Evolutionary conservation across 2,329 filamentous ascomycete genomes (phyloP), one percentile per base, ranked within the genome.

Genomic region (Escovopsis sp.): DNA sequence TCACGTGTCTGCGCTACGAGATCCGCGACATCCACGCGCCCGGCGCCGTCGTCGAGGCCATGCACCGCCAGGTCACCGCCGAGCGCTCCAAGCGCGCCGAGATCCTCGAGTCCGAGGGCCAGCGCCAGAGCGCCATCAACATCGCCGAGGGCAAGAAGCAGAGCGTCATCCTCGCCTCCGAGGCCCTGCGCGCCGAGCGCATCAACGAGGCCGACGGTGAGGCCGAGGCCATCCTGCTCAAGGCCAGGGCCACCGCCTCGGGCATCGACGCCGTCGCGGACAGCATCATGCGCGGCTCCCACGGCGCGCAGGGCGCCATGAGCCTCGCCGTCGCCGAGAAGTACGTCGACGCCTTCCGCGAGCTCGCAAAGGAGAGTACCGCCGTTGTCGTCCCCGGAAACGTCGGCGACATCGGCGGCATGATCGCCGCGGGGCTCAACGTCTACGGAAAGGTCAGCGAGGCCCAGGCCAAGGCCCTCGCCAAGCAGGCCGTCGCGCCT

Each of bases 1-100:
- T 98, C 18, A 85, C 86, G 32, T 98, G 91, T 59, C 73, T 98
- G 47, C 82, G 91, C 45, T 98, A 98, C 69, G 91, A 98, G 65
- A 98, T 98, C 60, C 76, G 91, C 52, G 91, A 98, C 63, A 98
- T 98, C 56, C 91, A 98, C 65, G 91, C 91, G 0, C 91, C 91
- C 2, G 85, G 81, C 30, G 82, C 83, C 40, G 91, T 98, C 11
- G 89, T 96, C 47, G 85, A 88, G 55, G 91, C 91, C 55, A 98
- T 98, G 91, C 91, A 98, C 68, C 77, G 91, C 49, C 89, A 96
- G 62, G 91, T 98, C 40, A 96, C 91, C 0, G 91, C 91, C 15
- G 91, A 98, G 68, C 83, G 91, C 36, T 93, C 85, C 56, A 98
- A 98, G 74, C 82, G 91, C 49, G 91, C 91, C 44, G 91, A 98